A percentile compares a stretch with the other conserved stretches of the same genome.
Evolutionary conservation across 1,139 yeast genomes (phyloP).

Genomic region (Candida sanyaensis): DNA sequence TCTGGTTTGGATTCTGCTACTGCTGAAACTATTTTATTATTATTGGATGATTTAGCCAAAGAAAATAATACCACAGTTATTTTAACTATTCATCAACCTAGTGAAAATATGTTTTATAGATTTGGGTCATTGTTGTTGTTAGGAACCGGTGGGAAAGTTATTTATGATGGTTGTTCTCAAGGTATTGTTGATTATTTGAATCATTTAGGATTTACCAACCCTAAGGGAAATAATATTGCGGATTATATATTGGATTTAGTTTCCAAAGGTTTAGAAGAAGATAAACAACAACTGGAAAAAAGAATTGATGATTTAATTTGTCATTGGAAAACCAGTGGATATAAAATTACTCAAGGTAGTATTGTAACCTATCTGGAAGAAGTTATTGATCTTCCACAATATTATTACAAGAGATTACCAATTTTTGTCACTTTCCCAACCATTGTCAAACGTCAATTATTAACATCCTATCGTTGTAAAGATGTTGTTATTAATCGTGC

Average conservation of each 20-base stretch:
- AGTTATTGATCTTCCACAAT: slow-evolving; percentile 21
- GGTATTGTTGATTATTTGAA: slow-evolving; percentile 47
- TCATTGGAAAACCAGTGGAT: slow-evolving; percentile 32
- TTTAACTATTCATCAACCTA: slow-evolving; percentile 84
- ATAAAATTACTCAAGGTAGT: slow-evolving; percentile 8
- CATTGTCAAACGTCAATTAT: slow-evolving; percentile 33
- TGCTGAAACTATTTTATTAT: slow-evolving; percentile 65
- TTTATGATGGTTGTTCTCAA: slow-evolving; percentile 48
- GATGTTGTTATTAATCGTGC: slow-evolving; percentile 67
- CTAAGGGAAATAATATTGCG: slow-evolving; percentile 65
- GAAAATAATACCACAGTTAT: slow-evolving; percentile 69
- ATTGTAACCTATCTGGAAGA: slow-evolving; percentile 5
- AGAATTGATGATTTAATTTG: slow-evolving; percentile 39
- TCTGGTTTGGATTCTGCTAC: slow-evolving; percentile 84
- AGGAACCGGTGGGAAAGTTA: slow-evolving; percentile 72
- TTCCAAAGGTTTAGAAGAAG: slow-evolving; percentile 45
- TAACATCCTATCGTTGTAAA: slow-evolving; percentile 58
- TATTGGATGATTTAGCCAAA: slow-evolving; percentile 56
- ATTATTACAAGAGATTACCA: slow-evolving; percentile 24
- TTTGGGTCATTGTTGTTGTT: slow-evolving; percentile 71
- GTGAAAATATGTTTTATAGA: slow-evolving; percentile 58
- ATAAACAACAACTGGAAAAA: slow-evolving; percentile 25
- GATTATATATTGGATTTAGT: slow-evolving; percentile 74
- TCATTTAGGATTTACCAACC: slow-evolving; percentile 52
- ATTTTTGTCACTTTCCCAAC: slow-evolving; percentile 28